Evolutionary conservation across 345 rosid species (phyloP).

Genomic region (Murraya paniculata): DNA sequence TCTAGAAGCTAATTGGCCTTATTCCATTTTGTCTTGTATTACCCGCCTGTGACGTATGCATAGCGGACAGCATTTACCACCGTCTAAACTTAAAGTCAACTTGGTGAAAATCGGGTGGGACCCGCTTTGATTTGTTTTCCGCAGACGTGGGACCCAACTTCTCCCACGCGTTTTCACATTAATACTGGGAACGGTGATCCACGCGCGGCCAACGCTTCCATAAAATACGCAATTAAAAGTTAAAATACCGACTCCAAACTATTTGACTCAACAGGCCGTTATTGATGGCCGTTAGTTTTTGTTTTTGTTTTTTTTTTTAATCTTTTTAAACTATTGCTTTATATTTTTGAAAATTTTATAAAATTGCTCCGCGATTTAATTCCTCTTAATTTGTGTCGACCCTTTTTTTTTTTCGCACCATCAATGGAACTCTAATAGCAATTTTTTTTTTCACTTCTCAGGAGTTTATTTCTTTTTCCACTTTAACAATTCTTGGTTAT

Average conservation of each 20-base stretch:
- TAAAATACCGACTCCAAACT: neutral
- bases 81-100: constrained; percentile 8
- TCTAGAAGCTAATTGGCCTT: too few species aligned
- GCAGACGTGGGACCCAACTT: constrained; percentile 5
- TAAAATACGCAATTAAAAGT: neutral
- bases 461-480: too few species aligned
- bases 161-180: constrained; percentile 21
- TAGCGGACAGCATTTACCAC: constrained; percentile 18
- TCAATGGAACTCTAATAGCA: neutral
- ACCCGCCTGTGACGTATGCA: constrained; percentile 24
- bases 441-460: neutral
- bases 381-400: neutral
- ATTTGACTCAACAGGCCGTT: too few species aligned
- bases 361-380: too few species aligned
- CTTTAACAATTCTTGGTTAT: too few species aligned
- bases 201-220: constrained; percentile 6
- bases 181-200: constrained; percentile 29
- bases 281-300: too few species aligned
- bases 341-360: too few species aligned
- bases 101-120: constrained; percentile 3
- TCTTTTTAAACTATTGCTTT: too few species aligned
- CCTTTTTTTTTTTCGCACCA: neutral
- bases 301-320: too few species aligned
- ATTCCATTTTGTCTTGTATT: neutral
- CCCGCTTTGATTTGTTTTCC: neutral